Percentiles rank a stretch among this genome's conserved stretches.
These are phyloP conservation scores for Pichia cephalocereana DNA, from an alignment of 805 yeast species.

Conservation along the genomic window DNA sequence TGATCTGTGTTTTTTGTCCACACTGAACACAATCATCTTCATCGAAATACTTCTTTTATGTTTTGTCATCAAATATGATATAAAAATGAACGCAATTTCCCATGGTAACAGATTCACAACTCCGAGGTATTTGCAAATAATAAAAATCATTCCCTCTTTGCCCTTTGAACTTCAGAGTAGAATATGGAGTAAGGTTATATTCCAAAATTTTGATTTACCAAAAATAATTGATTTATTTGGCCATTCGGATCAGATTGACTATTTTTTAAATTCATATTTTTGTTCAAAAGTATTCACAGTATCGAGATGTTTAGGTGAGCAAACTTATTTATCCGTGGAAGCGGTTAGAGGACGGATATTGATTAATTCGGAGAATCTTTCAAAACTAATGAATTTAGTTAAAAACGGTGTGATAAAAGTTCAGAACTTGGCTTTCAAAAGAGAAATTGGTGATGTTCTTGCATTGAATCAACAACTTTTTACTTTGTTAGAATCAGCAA, in stretches of 20 bases:
- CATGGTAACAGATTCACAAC: no score
- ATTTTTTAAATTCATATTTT: neutral
- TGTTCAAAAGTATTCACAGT: neutral
- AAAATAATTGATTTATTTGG: constrained; percentile 1
- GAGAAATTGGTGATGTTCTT: constrained; percentile 1
- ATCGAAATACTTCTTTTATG: no score
- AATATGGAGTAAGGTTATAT: constrained; percentile 2
- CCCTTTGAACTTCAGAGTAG: constrained; percentile 4
- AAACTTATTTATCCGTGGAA: neutral
- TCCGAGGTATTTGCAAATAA: neutral
- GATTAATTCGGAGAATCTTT: neutral
- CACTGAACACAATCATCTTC: no score
- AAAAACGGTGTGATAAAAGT: neutral
- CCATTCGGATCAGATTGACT: neutral
- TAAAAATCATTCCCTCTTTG: neutral
- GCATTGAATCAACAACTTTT: neutral
- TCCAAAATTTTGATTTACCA: neutral
- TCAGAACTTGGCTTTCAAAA: constrained; percentile 2
- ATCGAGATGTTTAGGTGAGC: constrained; percentile 1
- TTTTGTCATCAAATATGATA: no score
- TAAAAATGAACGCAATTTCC: no score
- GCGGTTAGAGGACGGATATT: constrained; percentile 1
- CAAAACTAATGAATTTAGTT: neutral
- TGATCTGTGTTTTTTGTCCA: no score
- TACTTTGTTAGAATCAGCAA: neutral